phyloP scores from a whole-genome alignment of 2,329 filamentous ascomycete genomes.

The Penicillium sp. region DNA sequence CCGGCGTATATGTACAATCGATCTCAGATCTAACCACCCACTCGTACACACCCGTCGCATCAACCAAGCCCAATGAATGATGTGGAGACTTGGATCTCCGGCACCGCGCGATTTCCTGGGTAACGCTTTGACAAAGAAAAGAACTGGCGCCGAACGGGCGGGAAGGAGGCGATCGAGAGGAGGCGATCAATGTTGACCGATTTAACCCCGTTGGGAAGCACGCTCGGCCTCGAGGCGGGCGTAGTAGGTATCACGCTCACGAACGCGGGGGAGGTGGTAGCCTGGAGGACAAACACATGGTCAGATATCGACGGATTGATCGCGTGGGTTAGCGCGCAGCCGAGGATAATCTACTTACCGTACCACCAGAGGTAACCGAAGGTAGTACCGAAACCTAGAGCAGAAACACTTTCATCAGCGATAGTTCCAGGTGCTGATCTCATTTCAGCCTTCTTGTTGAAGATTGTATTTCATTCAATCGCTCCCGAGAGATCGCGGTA shows the following conservation, averaged over 20 bases:
- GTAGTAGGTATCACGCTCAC: conserved; percentile 63
- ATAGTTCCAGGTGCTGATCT: background rate
- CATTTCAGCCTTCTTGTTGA: background rate
- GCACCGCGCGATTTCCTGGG: conserved; percentile 9
- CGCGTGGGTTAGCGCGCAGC: background rate
- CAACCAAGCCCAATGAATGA: conserved; percentile 9
- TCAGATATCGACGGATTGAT: conserved; percentile 4
- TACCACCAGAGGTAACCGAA: conserved; percentile 69
- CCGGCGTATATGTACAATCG: conserved; percentile 37
- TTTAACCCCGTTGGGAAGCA: conserved; percentile 42
- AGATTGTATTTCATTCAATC: background rate
- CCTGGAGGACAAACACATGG: conserved; percentile 41
- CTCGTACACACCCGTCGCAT: conserved; percentile 21
- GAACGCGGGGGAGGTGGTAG: conserved; percentile 64
- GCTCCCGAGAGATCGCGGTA: conserved; percentile 2
- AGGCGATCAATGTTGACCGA: conserved; percentile 13
- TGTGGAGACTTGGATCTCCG: background rate
- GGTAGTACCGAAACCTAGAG: conserved; percentile 59
- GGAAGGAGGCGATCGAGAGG: conserved; percentile 9
- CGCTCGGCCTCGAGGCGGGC: conserved; percentile 63
- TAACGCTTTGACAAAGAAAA: conserved; percentile 20
- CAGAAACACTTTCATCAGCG: conserved; percentile 17
- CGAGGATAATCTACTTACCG: conserved; percentile 46
- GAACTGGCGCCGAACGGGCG: conserved; percentile 20
- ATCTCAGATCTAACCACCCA: conserved; percentile 18